phyloP scores from a whole-genome alignment of 352 stramenopile species.

The Plasmopara halstedii region DNA sequence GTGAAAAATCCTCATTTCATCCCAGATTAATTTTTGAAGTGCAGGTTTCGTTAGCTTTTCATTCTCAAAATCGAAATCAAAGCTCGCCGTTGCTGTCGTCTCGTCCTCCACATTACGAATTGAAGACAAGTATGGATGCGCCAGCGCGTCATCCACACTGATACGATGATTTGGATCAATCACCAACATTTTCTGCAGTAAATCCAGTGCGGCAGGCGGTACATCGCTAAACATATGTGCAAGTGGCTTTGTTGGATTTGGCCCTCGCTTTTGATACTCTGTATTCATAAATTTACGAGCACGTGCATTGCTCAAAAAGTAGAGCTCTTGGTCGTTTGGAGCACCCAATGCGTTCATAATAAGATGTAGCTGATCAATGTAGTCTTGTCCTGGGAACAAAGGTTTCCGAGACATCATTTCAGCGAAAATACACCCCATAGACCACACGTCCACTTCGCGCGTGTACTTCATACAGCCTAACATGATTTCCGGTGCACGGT shows the following conservation, averaged over 20 bases:
- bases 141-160: conserved; percentile 87
- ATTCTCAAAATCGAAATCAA: conserved; percentile 86
- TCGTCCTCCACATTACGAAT: conserved; percentile 88
- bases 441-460: conserved; percentile 90
- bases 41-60: conserved; percentile 77
- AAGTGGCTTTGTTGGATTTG: conserved; percentile 55
- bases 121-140: conserved; percentile 81
- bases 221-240: conserved; percentile 68
- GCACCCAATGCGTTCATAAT: conserved; percentile 97
- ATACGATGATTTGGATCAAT: conserved; percentile 90
- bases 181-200: conserved; percentile 89
- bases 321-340: conserved; percentile 89
- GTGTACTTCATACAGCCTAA: conserved; percentile 85
- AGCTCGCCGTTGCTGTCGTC: conserved; percentile 56
- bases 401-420: conserved; percentile 97
- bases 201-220: conserved; percentile 59
- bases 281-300: conserved; percentile 82
- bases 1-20: conserved; percentile 78
- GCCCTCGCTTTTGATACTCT: conserved; percentile 66
- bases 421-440: conserved; percentile 98
- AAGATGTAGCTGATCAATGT: conserved; percentile 93
- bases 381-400: conserved; percentile 94
- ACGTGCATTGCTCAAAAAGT: conserved; percentile 94
- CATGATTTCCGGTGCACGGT: conserved; percentile 79
- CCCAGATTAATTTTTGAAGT: conserved; percentile 80